Percentiles rank a stretch among this genome's conserved stretches.
Conservation (phyloP, 352 stramenopile species). For the Lagenidium giganteum region DNA sequence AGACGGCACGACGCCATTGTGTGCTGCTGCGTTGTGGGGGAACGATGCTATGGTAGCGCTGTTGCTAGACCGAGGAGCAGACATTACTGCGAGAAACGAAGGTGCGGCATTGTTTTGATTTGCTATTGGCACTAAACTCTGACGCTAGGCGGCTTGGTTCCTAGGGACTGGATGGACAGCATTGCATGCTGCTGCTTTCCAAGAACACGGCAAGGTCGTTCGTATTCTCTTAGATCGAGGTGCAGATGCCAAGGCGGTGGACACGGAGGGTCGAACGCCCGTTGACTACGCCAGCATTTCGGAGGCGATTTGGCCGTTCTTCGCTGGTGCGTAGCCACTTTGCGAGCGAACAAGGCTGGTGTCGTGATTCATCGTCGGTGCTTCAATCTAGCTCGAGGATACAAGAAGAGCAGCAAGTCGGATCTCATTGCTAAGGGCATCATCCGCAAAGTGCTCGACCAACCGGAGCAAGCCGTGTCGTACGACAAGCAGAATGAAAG, state of each 20-base stretch:
- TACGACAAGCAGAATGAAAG: too few species aligned
- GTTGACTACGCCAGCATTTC: constrained; percentile 71
- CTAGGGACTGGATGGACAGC: constrained; percentile 59
- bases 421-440: constrained; percentile 56
- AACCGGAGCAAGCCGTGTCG: constrained; percentile 30
- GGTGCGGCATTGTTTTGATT: constrained; percentile 14
- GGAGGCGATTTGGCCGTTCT: constrained; percentile 67
- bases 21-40: constrained; percentile 51
- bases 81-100: constrained; percentile 50
- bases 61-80: constrained; percentile 45
- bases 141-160: background rate
- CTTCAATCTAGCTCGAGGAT: constrained; percentile 30
- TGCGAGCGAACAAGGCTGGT: background rate
- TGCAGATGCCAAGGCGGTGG: constrained; percentile 35
- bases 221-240: constrained; percentile 41
- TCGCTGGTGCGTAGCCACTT: constrained; percentile 27
- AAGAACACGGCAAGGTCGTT: constrained; percentile 64
- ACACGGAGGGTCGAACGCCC: constrained; percentile 39
- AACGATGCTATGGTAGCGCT: constrained; percentile 64
- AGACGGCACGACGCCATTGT: constrained; percentile 66
- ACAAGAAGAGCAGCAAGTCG: constrained; percentile 41
- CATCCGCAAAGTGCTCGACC: constrained; percentile 56
- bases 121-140: background rate
- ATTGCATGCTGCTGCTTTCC: constrained; percentile 57
- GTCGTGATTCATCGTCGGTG: background rate